Base-by-base conservation (phyloP, 495 filamentous ascomycete species). In the Neurospora sp. region DNA sequence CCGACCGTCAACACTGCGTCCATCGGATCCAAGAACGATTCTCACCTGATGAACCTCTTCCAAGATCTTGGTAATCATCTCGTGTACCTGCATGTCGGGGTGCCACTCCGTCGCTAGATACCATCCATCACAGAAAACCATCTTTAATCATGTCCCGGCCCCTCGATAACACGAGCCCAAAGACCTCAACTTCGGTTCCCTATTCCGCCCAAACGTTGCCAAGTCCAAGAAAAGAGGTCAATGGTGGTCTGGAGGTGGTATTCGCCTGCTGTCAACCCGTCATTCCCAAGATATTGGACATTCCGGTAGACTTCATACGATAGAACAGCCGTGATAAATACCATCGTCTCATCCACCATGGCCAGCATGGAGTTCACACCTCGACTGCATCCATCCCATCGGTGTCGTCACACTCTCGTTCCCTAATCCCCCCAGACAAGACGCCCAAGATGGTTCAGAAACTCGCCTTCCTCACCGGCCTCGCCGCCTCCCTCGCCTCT, bases 361-460 rank as follows among this genome's bases (percentile, higher is more conserved):
- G 1, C 14, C 0, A 9, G 0, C 1, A 66, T 35, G 27, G 12
- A 31, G 0, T 66, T 37, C 6, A 8, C 54, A 9, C 14, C 6
- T 9, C 54, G 54, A 9, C 54, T 18, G 6, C 54, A 62, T 35
- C 27, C 27, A 35, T 62, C 12, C 0, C 54, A 6, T 35, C 14
- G 54, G 54, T 31, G 23, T 35, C 54, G 23, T 62, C 54, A 12
- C 7, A 16, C 23, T 31, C 12, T 62, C 27, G 0, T 62, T 62
- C 27, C 14, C 4, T 35, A 66, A 4, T 0, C 11, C n/a, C 20
- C 48, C 12, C 2, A 1, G 3, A 62, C 5, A 62, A 2, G 2
- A 66, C 1, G 27, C 14, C 54, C 54, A 66, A 16, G 27, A 79
- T 78, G 75, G 71, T 73, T 59, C 73, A 71, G n/a, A 42, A 31